Percentiles rank a stretch among this genome's conserved stretches.
Conservation (phyloP, 202 grass and related monocot species). For the Saccharum hybrid region DNA sequence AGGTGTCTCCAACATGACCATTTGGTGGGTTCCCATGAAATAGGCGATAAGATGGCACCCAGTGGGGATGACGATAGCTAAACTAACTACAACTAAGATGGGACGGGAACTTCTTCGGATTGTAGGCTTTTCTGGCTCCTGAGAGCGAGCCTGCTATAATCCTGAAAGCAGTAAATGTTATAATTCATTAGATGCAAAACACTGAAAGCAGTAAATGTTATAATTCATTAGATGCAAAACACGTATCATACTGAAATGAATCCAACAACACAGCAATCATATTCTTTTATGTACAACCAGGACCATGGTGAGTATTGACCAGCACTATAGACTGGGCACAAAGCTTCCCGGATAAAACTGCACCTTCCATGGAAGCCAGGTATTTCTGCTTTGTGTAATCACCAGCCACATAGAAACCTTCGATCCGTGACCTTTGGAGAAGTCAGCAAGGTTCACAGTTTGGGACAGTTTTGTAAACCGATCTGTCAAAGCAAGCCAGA, state of each 20-base stretch:
- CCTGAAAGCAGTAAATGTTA: constrained; percentile 48
- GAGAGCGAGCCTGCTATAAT: constrained; percentile 53
- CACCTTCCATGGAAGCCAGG: constrained; percentile 95
- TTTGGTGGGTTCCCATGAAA: neutral
- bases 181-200: constrained; percentile 26
- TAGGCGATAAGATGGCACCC: constrained; percentile 9
- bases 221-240: constrained; percentile 22
- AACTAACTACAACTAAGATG: constrained; percentile 30
- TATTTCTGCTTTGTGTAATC: constrained; percentile 99
- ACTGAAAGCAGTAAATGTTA: constrained; percentile 35
- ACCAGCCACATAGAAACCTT: constrained; percentile 89
- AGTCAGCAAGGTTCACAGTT: constrained; percentile 85
- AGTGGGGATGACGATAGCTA: constrained; percentile 9
- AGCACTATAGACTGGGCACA: constrained; percentile 87
- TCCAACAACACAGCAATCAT: neutral
- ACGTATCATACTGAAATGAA: constrained; percentile 5
- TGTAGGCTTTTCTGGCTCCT: constrained; percentile 54
- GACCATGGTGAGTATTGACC: constrained; percentile 48
- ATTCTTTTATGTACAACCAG: neutral
- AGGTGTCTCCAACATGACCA: neutral
- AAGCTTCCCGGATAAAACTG: constrained; percentile 84
- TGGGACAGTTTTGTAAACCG: constrained; percentile 91
- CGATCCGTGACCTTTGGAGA: constrained; percentile 80
- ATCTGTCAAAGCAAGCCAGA: constrained; percentile 57
- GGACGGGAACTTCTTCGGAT: constrained; percentile 55